Percentiles rank a stretch among this genome's conserved stretches.
Evolutionary conservation across 352 stramenopile species (phyloP).

Genomic region (Pythium insidiosum): DNA sequence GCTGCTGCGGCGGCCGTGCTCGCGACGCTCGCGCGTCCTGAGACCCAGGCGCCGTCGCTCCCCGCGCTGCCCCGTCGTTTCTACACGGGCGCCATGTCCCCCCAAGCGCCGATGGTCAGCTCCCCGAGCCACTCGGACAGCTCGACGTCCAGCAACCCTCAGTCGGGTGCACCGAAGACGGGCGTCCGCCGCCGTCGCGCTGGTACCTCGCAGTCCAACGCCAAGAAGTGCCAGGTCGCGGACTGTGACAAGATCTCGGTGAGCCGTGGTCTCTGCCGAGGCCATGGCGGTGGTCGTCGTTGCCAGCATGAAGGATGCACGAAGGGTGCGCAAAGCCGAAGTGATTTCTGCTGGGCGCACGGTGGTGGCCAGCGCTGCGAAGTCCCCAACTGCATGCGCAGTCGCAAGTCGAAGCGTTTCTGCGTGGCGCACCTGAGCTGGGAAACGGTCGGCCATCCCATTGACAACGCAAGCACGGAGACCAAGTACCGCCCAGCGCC

Average conservation of each 20-base stretch:
- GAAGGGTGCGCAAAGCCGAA: slow-evolving; percentile 49
- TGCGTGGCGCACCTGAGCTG: slow-evolving; percentile 48
- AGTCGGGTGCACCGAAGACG: no score
- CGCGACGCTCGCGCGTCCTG: no score
- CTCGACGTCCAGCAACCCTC: no score
- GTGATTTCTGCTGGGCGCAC: slow-evolving; percentile 56
- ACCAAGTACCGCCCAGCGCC: no score
- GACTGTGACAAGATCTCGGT: slow-evolving; percentile 52
- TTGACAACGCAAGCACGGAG: no score
- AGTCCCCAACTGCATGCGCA: slow-evolving; percentile 46
- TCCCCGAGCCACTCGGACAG: no score
- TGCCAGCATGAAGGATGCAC: slow-evolving; percentile 38
- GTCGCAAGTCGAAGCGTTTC: slow-evolving; percentile 53
- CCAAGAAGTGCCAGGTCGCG: slow-evolving; percentile 50
- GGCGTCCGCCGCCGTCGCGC: slow-evolving; percentile 24
- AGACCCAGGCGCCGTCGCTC: no score
- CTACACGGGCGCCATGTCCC: no score
- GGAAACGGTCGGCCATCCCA: no score
- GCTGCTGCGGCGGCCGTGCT: no score
- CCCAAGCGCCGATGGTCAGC: no score
- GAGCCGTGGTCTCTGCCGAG: slow-evolving; percentile 45
- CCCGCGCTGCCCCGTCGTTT: no score
- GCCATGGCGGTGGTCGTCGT: slow-evolving; percentile 47
- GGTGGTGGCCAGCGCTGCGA: slow-evolving; percentile 57
- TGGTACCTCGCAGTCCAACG: slow-evolving; percentile 18